Conservation (phyloP, 345 rosid species). For the Aegle marmelos region DNA sequence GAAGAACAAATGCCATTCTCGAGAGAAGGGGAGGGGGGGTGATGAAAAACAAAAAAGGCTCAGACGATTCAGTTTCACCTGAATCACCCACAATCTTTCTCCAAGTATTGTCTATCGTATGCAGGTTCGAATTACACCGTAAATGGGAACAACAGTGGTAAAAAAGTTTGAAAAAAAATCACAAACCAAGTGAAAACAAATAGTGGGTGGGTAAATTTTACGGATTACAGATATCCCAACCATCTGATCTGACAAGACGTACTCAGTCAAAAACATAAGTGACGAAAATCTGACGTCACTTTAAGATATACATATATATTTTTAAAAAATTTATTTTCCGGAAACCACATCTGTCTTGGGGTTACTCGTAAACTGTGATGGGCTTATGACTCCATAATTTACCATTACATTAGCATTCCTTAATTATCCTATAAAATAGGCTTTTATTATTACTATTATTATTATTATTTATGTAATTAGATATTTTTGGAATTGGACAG, state of each 20-base stretch:
- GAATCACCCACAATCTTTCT: no score
- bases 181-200: no score
- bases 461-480: neutral
- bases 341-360: no score
- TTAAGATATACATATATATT: neutral
- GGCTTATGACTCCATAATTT: no score
- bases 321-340: no score
- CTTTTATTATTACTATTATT: neutral
- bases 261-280: constrained; percentile 1
- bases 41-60: neutral
- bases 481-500: no score
- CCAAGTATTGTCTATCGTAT: no score
- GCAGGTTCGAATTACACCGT: neutral
- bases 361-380: no score
- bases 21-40: no score
- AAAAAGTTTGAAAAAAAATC: neutral
- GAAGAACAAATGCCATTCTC: neutral
- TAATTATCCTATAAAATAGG: neutral
- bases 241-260: neutral
- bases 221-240: neutral
- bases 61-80: neutral
- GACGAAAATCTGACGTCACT: constrained; percentile 26
- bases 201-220: neutral
- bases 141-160: neutral
- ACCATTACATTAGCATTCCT: neutral